Conservation (phyloP, 495 filamentous ascomycete species). For the Aspergillus conjunctus region DNA sequence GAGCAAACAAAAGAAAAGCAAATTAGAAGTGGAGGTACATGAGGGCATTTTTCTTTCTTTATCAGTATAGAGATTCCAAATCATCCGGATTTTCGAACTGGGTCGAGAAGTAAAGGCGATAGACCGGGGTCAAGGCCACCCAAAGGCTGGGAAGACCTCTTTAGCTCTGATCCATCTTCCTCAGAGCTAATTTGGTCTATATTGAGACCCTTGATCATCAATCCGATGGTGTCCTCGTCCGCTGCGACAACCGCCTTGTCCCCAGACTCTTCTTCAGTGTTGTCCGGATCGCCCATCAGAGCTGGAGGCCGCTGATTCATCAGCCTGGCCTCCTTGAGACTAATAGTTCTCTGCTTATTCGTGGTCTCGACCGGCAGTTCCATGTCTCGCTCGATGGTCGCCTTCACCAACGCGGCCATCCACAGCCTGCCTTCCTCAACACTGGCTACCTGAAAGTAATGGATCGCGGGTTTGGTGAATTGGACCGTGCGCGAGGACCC, state of each 20-base stretch:
- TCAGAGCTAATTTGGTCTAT: slow-evolving; percentile 28
- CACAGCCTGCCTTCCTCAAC: slow-evolving; percentile 84
- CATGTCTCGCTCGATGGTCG: slow-evolving; percentile 94
- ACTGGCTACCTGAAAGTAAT: slow-evolving; percentile 96
- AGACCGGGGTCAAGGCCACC: slow-evolving; percentile 33
- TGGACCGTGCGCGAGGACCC: slow-evolving; percentile 90
- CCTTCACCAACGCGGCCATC: slow-evolving; percentile 99
- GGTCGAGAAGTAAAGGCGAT: slow-evolving; percentile 33
- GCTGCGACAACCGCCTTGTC: slow-evolving; percentile 9
- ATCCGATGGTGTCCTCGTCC: slow-evolving; percentile 33
- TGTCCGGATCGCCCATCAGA: slow-evolving; percentile 58
- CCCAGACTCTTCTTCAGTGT: slow-evolving; percentile 8
- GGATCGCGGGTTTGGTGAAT: slow-evolving; percentile 94
- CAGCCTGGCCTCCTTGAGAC: slow-evolving; percentile 76
- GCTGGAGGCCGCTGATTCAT: slow-evolving; percentile 88
- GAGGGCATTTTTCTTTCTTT: background rate
- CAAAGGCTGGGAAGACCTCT: slow-evolving; percentile 26
- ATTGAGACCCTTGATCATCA: slow-evolving; percentile 42
- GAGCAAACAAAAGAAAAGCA: slow-evolving; percentile 15
- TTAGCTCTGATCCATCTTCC: slow-evolving; percentile 23
- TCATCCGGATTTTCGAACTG: slow-evolving; percentile 28
- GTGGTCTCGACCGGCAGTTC: slow-evolving; percentile 75
- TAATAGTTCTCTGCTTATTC: slow-evolving; percentile 95
- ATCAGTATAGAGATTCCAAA: background rate
- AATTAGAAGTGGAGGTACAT: slow-evolving; percentile 14